Percentiles rank a stretch among this genome's conserved stretches.
phyloP scores from a whole-genome alignment of 176 grass and related monocot species.

The Zea luxurians region DNA sequence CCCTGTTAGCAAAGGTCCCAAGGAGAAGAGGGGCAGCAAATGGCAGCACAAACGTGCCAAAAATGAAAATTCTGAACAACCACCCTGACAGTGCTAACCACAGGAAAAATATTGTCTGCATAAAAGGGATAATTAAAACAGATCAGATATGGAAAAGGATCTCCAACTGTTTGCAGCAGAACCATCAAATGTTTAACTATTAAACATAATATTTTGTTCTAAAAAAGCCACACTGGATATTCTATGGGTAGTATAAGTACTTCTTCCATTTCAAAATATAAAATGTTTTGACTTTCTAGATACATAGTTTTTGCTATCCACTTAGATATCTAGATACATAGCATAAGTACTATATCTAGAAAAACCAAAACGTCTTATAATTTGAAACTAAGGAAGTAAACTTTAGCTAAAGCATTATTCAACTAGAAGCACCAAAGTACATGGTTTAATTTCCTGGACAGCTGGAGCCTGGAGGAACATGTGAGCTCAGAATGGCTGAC shows the following conservation, averaged over 20 bases:
- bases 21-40: constrained; percentile 87
- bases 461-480: neutral
- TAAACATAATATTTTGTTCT: constrained; percentile 1
- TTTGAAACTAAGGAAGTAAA: neutral
- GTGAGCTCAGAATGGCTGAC: constrained; percentile 7
- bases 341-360: too few relatives aligned
- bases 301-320: too few relatives aligned
- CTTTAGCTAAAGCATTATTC: neutral
- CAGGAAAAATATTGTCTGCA: constrained; percentile 79
- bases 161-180: neutral
- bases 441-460: too few relatives aligned
- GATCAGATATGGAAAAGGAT: neutral
- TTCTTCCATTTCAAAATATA: too few relatives aligned
- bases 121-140: constrained; percentile 23
- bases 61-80: constrained; percentile 93
- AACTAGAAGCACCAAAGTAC: neutral
- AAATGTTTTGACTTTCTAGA: too few relatives aligned
- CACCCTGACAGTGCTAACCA: constrained; percentile 87
- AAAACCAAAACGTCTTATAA: too few relatives aligned
- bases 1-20: constrained; percentile 74
- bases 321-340: too few relatives aligned
- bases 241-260: neutral
- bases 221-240: neutral
- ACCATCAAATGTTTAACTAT: neutral
- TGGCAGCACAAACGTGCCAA: constrained; percentile 75